A percentile compares a stretch with the other conserved stretches of the same genome.
phyloP scores from a whole-genome alignment of 345 rosid species.

The Eucalyptus regnans region DNA sequence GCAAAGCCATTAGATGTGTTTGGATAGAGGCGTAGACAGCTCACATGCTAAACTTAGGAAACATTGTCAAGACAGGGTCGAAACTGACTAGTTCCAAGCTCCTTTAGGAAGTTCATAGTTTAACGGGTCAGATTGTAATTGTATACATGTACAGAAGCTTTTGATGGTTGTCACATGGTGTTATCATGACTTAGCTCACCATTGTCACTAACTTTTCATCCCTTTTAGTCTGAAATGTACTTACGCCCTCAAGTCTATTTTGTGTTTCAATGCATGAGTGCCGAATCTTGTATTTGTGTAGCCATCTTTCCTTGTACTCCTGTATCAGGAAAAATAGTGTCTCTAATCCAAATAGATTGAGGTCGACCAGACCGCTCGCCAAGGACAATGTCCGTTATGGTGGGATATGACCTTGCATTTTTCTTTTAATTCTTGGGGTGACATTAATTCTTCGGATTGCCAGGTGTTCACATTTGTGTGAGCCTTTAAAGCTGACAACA shows the following conservation, averaged over 20 bases:
- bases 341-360: neutral
- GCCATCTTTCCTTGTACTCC: neutral
- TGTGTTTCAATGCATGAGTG: neutral
- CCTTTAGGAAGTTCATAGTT: neutral
- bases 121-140: neutral
- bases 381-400: neutral
- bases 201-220: neutral
- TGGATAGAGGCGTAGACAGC: neutral
- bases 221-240: neutral
- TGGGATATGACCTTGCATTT: neutral
- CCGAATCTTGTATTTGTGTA: neutral
- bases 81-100: neutral
- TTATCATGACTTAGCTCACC: neutral
- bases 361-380: neutral
- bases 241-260: neutral
- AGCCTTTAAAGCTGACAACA: neutral
- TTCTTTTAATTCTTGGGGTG: neutral
- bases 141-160: neutral
- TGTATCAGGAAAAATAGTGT: neutral
- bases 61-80: neutral
- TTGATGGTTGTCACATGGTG: neutral
- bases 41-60: neutral
- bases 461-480: neutral
- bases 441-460: neutral
- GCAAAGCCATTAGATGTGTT: neutral